Evolutionary conservation across 2,329 filamentous ascomycete genomes (phyloP).

Genomic region (Magnaporthiopsis rhizophila): DNA sequence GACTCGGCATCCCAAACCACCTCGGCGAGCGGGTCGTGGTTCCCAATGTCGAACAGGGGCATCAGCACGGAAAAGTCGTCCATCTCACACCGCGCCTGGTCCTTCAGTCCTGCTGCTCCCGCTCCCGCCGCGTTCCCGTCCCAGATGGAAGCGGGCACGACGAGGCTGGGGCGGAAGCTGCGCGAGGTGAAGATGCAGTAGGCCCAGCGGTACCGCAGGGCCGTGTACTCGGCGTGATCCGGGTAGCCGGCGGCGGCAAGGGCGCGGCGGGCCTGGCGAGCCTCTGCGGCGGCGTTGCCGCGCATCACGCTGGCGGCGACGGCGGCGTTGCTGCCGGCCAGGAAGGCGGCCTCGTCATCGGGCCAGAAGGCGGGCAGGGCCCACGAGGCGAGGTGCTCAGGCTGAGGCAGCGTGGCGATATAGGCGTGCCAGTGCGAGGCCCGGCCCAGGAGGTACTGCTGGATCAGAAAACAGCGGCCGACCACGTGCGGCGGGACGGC

Average conservation of each 20-base stretch:
- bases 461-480: slow-evolving; percentile 60
- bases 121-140: background rate
- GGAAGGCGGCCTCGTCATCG: slow-evolving; percentile 47
- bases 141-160: slow-evolving; percentile 31
- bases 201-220: slow-evolving; percentile 54
- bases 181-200: slow-evolving; percentile 57
- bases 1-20: slow-evolving; percentile 50
- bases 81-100: slow-evolving; percentile 23
- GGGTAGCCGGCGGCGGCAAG: slow-evolving; percentile 23
- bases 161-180: slow-evolving; percentile 55
- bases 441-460: slow-evolving; percentile 52
- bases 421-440: slow-evolving; percentile 63
- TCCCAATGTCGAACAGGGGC: slow-evolving; percentile 64
- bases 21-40: slow-evolving; percentile 55
- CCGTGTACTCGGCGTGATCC: slow-evolving; percentile 29
- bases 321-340: slow-evolving; percentile 46
- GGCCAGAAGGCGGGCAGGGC: slow-evolving; percentile 57
- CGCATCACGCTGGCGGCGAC: slow-evolving; percentile 42
- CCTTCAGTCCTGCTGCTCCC: background rate
- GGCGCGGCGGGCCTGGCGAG: slow-evolving; percentile 30
- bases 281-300: slow-evolving; percentile 36
- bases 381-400: slow-evolving; percentile 41
- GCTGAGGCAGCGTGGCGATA: slow-evolving; percentile 56
- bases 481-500: slow-evolving; percentile 48
- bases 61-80: slow-evolving; percentile 62